Percentiles rank a stretch among this genome's conserved stretches.
Conservation (phyloP, 73 alveolate genomes). For the Effrenium voratum region DNA sequence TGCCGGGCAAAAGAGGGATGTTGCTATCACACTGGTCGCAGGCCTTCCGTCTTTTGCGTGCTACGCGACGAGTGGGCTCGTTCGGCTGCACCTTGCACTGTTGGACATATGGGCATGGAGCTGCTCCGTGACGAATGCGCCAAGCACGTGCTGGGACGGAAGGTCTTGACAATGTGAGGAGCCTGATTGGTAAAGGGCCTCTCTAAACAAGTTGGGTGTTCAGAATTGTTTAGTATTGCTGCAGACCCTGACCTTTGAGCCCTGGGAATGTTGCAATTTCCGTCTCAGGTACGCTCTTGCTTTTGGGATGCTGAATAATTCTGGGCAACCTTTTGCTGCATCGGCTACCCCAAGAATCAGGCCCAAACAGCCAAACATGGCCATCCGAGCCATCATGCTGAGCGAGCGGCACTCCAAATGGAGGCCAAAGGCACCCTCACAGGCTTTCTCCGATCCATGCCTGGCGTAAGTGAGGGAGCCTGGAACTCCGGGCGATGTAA, state of each 20-base stretch:
- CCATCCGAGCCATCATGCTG: background rate
- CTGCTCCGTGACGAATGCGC: background rate
- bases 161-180: background rate
- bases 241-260: too few relatives aligned
- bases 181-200: too few relatives aligned
- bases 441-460: constrained; percentile 85
- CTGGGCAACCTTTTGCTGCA: too few relatives aligned
- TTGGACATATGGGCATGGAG: background rate
- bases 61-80: constrained; percentile 67
- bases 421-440: constrained; percentile 87
- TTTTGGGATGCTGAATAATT: too few relatives aligned
- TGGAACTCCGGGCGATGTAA: background rate
- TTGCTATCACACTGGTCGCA: background rate
- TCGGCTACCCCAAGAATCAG: too few relatives aligned
- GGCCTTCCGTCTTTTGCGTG: constrained; percentile 84
- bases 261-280: too few relatives aligned
- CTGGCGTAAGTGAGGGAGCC: background rate
- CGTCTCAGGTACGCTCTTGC: too few relatives aligned
- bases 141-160: background rate
- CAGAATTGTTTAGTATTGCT: too few relatives aligned
- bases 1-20: background rate
- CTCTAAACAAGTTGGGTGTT: too few relatives aligned
- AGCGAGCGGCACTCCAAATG: constrained; percentile 57
- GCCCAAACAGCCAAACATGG: too few relatives aligned
- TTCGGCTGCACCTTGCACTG: constrained; percentile 50